Evolutionary conservation across 1,284 basidiomycete species (phyloP).

Genomic region (Apiotrichum montevideense): DNA sequence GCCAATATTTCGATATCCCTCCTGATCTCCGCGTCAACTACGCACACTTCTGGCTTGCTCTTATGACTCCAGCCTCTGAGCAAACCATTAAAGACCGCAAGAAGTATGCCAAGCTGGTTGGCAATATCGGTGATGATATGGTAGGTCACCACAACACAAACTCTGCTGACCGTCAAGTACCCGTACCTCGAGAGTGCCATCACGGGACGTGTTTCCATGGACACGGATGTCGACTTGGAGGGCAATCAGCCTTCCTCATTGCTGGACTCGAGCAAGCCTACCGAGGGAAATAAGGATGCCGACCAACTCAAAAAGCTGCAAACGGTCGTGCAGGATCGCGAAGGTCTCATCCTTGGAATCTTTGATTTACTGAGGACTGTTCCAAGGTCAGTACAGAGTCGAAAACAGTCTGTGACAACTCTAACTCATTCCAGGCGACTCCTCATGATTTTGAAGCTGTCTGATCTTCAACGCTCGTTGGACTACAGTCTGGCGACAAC

Average conservation of each 20-base stretch:
- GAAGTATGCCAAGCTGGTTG: slow-evolving; percentile 80
- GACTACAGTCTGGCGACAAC: slow-evolving; percentile 54
- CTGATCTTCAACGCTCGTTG: slow-evolving; percentile 65
- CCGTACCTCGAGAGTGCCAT: slow-evolving; percentile 76
- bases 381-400: slow-evolving; percentile 55
- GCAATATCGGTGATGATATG: slow-evolving; percentile 79
- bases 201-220: slow-evolving; percentile 54
- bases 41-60: slow-evolving; percentile 68
- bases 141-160: slow-evolving; percentile 49
- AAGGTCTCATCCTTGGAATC: slow-evolving; percentile 73
- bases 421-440: slow-evolving; percentile 27
- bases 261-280: slow-evolving; percentile 60
- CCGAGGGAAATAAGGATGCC: slow-evolving; percentile 65
- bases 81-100: slow-evolving; percentile 60
- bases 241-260: slow-evolving; percentile 55
- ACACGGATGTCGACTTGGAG: slow-evolving; percentile 12
- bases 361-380: slow-evolving; percentile 77
- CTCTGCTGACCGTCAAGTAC: slow-evolving; percentile 21
- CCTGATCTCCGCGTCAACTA: slow-evolving; percentile 60
- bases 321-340: slow-evolving; percentile 64
- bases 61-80: slow-evolving; percentile 67
- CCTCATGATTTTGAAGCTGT: slow-evolving; percentile 44
- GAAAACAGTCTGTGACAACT: not conserved
- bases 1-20: slow-evolving; percentile 78
- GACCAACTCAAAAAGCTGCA: slow-evolving; percentile 59